A percentile compares a stretch with the other conserved stretches of the same genome.
Conservation (phyloP, 2,329 filamentous ascomycete genomes). For the Coleophoma eucalyptorum region DNA sequence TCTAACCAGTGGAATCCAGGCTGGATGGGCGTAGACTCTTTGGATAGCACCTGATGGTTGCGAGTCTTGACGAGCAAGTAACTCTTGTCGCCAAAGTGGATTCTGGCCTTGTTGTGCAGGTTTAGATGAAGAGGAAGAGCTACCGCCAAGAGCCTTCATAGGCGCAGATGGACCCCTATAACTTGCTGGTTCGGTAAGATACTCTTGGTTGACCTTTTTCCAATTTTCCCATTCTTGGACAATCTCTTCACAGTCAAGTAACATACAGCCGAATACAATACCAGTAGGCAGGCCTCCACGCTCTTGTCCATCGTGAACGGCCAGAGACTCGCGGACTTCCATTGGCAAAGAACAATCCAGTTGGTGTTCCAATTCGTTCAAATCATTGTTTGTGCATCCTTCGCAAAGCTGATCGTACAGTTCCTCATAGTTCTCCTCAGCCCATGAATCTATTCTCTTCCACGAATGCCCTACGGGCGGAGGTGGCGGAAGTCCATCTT, state of each 20-base stretch:
- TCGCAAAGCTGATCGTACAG: slow-evolving; percentile 91
- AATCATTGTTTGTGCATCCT: slow-evolving; percentile 86
- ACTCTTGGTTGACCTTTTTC: slow-evolving; percentile 90
- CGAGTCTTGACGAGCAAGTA: slow-evolving; percentile 80
- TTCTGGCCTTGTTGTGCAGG: slow-evolving; percentile 49
- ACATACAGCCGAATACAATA: slow-evolving; percentile 89
- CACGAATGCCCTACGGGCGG: slow-evolving; percentile 88
- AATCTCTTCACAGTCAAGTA: slow-evolving; percentile 97
- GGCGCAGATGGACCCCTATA: slow-evolving; percentile 56
- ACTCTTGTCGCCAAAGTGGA: slow-evolving; percentile 77
- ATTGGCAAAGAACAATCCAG: slow-evolving; percentile 90
- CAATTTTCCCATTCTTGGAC: slow-evolving; percentile 97
- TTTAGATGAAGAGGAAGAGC: slow-evolving; percentile 62
- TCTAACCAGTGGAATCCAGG: slow-evolving; percentile 92
- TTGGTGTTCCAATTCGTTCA: slow-evolving; percentile 95
- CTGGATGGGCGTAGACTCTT: slow-evolving; percentile 88
- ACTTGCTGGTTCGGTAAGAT: slow-evolving; percentile 52
- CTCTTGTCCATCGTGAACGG: slow-evolving; percentile 95
- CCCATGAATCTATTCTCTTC: slow-evolving; percentile 90
- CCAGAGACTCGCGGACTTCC: slow-evolving; percentile 88
- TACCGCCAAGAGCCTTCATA: slow-evolving; percentile 68
- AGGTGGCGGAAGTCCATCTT: slow-evolving; percentile 83
- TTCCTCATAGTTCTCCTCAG: slow-evolving; percentile 92
- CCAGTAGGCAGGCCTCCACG: slow-evolving; percentile 87
- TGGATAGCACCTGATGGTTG: slow-evolving; percentile 84